Conservation (phyloP, 345 rosid genomes). For the Odontarrhena argentea region DNA sequence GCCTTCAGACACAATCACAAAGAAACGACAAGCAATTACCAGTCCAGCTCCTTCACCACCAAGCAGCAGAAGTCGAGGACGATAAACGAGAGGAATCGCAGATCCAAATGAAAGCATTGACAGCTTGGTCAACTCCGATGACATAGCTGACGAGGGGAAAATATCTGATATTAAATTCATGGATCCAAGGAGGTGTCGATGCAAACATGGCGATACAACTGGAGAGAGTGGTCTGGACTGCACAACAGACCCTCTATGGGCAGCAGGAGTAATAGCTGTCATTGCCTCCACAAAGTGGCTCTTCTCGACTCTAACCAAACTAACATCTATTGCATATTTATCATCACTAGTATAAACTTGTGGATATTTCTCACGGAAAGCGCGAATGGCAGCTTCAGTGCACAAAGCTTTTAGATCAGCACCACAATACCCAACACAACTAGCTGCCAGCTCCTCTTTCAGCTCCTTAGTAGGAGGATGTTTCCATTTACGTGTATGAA, state of each 20-base stretch:
- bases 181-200: constrained; percentile 75
- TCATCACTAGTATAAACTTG: constrained; percentile 99
- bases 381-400: constrained; percentile 98
- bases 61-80: constrained; percentile 85
- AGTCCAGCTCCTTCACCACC: constrained; percentile 92
- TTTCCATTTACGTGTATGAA: constrained; percentile 98
- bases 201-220: constrained; percentile 90
- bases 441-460: constrained; percentile 89
- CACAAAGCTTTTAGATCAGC: constrained; percentile 97
- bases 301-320: constrained; percentile 82
- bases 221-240: constrained; percentile 94
- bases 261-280: constrained; percentile 98
- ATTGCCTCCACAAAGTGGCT: constrained; percentile 92
- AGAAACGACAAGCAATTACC: constrained; percentile 57
- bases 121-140: constrained; percentile 79
- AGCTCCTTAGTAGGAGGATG: constrained; percentile 86
- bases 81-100: constrained; percentile 89
- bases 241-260: constrained; percentile 94
- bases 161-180: constrained; percentile 71
- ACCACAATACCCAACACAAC: constrained; percentile 99
- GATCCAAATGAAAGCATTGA: constrained; percentile 96
- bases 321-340: constrained; percentile 92
- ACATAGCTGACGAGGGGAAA: constrained; percentile 69
- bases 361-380: constrained; percentile 98
- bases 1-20: constrained; percentile 31